Conservation (phyloP, 805 yeast species). For the Zygosaccharomyces pseudorouxii region DNA sequence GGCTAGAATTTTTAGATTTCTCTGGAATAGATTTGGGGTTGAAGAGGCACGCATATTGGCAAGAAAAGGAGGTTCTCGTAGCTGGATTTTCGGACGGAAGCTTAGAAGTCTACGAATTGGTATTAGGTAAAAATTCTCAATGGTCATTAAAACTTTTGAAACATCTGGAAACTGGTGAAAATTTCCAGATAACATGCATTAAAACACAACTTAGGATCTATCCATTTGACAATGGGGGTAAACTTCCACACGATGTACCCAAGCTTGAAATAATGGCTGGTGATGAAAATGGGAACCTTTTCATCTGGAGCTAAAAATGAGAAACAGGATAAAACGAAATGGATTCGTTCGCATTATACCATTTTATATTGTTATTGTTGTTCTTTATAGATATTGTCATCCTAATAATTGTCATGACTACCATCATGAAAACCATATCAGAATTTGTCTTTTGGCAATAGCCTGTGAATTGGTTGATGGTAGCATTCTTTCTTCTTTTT, state of each 20-base stretch:
- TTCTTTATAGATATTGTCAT: background rate
- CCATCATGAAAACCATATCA: background rate
- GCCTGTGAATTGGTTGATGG: background rate
- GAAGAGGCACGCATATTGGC: conserved; percentile 39
- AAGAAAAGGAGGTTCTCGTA: conserved; percentile 34
- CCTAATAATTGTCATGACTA: background rate
- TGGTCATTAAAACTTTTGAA: conserved; percentile 28
- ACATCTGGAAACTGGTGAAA: conserved; percentile 22
- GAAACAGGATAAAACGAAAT: background rate
- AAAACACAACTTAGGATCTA: conserved; percentile 11
- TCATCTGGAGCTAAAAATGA: conserved; percentile 39
- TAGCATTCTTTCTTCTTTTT: conserved; percentile 8
- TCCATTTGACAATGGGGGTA: conserved; percentile 8
- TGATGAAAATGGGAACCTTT: conserved; percentile 49
- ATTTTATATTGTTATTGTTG: background rate
- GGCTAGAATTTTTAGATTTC: conserved; percentile 27
- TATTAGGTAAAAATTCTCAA: conserved; percentile 15
- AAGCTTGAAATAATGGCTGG: conserved; percentile 47
- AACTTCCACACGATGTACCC: conserved; percentile 28
- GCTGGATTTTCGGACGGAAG: conserved; percentile 37
- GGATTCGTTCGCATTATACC: background rate
- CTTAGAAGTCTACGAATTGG: conserved; percentile 33
- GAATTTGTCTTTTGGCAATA: background rate
- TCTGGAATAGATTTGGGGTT: conserved; percentile 11
- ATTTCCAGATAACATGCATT: conserved; percentile 14